Conservation (phyloP, 192 early-diverging fungal species). For the Coemansia sp. region DNA sequence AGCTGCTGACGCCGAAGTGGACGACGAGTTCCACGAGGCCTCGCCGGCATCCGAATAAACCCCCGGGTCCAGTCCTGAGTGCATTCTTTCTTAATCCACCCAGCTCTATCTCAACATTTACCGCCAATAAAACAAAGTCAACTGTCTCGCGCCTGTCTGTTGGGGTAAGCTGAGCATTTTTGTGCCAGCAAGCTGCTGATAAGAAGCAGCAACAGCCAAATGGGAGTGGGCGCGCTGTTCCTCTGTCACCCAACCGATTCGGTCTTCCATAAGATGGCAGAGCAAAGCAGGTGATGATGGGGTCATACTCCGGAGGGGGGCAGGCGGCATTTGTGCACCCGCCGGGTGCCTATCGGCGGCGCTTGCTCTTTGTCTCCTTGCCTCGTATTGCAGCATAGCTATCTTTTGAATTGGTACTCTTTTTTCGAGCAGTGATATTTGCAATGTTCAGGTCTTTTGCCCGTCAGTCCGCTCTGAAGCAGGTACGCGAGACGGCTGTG, state of each 20-base stretch:
- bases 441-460: slow-evolving; percentile 36
- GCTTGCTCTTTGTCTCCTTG: neutral
- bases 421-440: slow-evolving; percentile 1
- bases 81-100: too few relatives aligned
- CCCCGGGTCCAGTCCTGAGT: too few relatives aligned
- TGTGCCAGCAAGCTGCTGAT: neutral
- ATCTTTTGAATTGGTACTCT: neutral
- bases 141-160: neutral
- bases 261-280: neutral
- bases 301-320: too few relatives aligned
- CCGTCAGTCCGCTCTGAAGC: slow-evolving; percentile 41
- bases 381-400: neutral
- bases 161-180: neutral
- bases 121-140: neutral
- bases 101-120: too few relatives aligned
- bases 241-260: neutral
- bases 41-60: slow-evolving; percentile 8
- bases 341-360: neutral
- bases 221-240: too few relatives aligned
- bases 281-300: too few relatives aligned
- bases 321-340: too few relatives aligned
- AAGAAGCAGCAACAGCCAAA: too few relatives aligned
- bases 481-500: slow-evolving; percentile 18
- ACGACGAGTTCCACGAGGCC: slow-evolving; percentile 43
- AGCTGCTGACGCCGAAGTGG: slow-evolving; percentile 4